Percentiles rank a stretch among this genome's conserved stretches.
phyloP scores from a whole-genome alignment of 1,284 basidiomycete species.

The Agaricales sp. region DNA sequence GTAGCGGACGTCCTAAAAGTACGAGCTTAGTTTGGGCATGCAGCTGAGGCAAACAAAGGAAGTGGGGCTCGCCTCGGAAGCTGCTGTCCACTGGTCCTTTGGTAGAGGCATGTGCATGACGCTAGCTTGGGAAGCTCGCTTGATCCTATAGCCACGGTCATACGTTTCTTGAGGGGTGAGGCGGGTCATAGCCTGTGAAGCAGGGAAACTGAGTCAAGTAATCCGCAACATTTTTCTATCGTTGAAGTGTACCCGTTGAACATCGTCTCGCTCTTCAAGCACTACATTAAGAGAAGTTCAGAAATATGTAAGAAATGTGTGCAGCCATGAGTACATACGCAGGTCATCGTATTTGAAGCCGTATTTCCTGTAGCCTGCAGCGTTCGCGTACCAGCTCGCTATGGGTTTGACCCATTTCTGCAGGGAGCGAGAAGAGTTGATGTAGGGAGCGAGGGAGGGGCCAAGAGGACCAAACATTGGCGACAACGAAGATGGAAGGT shows the following conservation, averaged over 20 bases:
- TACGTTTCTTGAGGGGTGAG: constrained; percentile 75
- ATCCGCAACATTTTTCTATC: neutral
- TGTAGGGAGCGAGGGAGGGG: constrained; percentile 67
- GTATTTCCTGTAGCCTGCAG: constrained; percentile 80
- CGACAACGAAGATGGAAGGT: constrained; percentile 6
- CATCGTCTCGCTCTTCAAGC: constrained; percentile 76
- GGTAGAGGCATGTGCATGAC: constrained; percentile 78
- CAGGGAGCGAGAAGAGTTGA: constrained; percentile 64
- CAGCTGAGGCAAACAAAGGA: constrained; percentile 2
- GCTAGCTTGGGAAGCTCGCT: constrained; percentile 74
- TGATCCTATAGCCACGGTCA: constrained; percentile 89
- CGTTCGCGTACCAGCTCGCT: constrained; percentile 77
- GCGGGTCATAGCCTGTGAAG: constrained; percentile 68
- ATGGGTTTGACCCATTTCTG: constrained; percentile 66
- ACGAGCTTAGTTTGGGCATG: constrained; percentile 8
- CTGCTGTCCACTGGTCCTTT: constrained; percentile 77
- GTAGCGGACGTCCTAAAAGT: constrained; percentile 80
- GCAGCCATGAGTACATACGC: constrained; percentile 35
- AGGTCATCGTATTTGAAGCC: constrained; percentile 96
- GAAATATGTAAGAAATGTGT: constrained; percentile 6
- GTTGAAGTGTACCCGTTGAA: constrained; percentile 74
- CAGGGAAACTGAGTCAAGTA: neutral
- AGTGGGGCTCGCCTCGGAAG: constrained; percentile 60
- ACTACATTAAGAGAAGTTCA: constrained; percentile 34
- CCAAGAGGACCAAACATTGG: constrained; percentile 65